Conservation (phyloP, 148 eudicot species). For the Hydrangea macrophylla region DNA sequence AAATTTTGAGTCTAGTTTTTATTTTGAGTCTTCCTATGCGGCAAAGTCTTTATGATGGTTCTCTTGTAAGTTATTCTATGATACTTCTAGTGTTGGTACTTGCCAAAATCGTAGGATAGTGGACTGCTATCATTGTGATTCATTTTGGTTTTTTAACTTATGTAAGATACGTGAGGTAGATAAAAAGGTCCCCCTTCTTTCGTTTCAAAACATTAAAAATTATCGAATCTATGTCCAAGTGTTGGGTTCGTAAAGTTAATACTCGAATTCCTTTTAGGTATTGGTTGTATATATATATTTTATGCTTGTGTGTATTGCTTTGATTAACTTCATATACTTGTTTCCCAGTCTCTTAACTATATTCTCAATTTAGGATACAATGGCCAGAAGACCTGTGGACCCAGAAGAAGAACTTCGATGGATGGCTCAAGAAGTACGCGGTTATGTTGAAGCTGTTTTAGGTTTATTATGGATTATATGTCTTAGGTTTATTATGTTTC, state of each 20-base stretch:
- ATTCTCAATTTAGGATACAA: slow-evolving; percentile 61
- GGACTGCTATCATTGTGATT: too few species aligned
- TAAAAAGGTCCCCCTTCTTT: background rate
- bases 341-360: background rate
- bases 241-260: background rate
- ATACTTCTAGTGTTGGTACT: background rate
- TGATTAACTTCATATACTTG: background rate
- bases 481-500: too few species aligned
- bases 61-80: slow-evolving; percentile 60
- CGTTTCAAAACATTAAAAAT: background rate
- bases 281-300: background rate
- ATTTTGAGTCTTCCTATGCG: slow-evolving; percentile 65
- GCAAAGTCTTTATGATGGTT: slow-evolving; percentile 90
- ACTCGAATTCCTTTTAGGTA: background rate
- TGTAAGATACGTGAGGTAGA: too few species aligned
- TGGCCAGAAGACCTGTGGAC: slow-evolving; percentile 93
- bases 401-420: slow-evolving; percentile 99
- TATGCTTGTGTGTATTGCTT: background rate
- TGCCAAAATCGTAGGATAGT: too few species aligned
- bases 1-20: too few species aligned
- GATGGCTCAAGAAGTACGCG: slow-evolving; percentile 99
- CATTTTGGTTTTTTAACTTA: too few species aligned
- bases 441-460: slow-evolving; percentile 97
- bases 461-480: too few species aligned
- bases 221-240: background rate